Conservation (phyloP, 106 monocot species). For the Agapanthus africanus region DNA sequence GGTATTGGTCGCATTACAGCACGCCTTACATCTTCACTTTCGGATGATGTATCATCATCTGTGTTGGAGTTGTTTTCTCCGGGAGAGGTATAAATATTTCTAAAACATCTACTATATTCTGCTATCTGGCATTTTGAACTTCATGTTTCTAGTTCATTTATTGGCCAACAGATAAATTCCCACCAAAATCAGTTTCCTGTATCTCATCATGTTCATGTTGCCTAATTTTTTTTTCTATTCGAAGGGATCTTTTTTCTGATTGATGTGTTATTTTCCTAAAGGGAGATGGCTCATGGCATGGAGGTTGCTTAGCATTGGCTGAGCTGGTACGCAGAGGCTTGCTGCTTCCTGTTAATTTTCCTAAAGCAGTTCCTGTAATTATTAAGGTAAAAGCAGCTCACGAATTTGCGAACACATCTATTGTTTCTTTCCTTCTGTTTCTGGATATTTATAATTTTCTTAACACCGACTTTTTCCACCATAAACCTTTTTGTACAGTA, state of each 20-base stretch:
- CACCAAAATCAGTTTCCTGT: background rate
- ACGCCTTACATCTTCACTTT: conserved; percentile 64
- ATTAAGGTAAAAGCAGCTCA: too few relatives aligned
- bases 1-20: conserved; percentile 88
- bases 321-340: conserved; percentile 93
- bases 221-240: background rate
- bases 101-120: conserved; percentile 1
- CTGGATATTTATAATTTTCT: background rate
- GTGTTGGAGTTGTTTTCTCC: conserved; percentile 85
- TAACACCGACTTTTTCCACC: background rate
- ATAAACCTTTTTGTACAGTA: background rate
- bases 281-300: conserved; percentile 99
- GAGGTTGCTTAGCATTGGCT: conserved; percentile 95
- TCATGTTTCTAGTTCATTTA: background rate
- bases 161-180: background rate
- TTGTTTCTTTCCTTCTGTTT: too few relatives aligned
- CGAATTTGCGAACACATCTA: too few relatives aligned
- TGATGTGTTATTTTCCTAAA: conserved; percentile 25
- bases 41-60: conserved; percentile 79
- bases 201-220: background rate
- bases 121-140: background rate
- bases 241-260: background rate
- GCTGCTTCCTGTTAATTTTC: conserved; percentile 71
- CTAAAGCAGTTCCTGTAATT: conserved; percentile 82
- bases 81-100: conserved; percentile 44